phyloP scores from a whole-genome alignment of 495 filamentous ascomycete genomes.

The Emericellopsis terricola region DNA sequence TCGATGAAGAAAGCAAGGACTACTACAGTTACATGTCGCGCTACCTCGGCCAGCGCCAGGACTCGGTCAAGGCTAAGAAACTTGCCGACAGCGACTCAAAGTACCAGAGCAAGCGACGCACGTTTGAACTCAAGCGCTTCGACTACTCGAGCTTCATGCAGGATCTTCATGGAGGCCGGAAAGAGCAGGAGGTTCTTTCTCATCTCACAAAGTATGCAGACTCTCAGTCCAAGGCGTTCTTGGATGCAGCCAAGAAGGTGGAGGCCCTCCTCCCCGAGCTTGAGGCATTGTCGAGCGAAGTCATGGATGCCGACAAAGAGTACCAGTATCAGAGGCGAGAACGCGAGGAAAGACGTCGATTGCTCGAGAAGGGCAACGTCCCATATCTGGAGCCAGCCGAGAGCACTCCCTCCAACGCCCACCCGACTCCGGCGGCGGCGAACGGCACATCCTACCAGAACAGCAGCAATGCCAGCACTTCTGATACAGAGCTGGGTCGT shows the following conservation, averaged over 20 bases:
- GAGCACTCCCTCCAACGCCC: slow-evolving; percentile 12
- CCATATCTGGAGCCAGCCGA: slow-evolving; percentile 56
- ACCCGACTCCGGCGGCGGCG: no score
- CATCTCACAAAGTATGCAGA: slow-evolving; percentile 92
- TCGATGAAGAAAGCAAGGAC: slow-evolving; percentile 94
- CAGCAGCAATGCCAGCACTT: slow-evolving; percentile 23
- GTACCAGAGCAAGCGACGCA: slow-evolving; percentile 83
- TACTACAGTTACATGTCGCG: slow-evolving; percentile 90
- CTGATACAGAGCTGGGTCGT: slow-evolving; percentile 48
- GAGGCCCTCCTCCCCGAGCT: slow-evolving; percentile 79
- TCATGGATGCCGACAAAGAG: slow-evolving; percentile 83
- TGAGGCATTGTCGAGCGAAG: slow-evolving; percentile 78
- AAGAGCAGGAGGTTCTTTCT: slow-evolving; percentile 93
- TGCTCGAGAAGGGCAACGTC: slow-evolving; percentile 76
- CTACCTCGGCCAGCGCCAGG: slow-evolving; percentile 87
- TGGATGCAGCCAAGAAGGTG: slow-evolving; percentile 69
- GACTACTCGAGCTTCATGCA: slow-evolving; percentile 99
- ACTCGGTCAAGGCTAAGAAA: slow-evolving; percentile 95
- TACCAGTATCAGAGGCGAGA: slow-evolving; percentile 87
- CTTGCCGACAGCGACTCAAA: slow-evolving; percentile 86
- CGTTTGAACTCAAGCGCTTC: slow-evolving; percentile 92
- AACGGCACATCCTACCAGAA: slow-evolving; percentile 8
- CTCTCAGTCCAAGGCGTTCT: slow-evolving; percentile 67
- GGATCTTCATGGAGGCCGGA: slow-evolving; percentile 89
- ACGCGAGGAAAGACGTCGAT: slow-evolving; percentile 77